Evolutionary conservation across 345 rosid genomes (phyloP).

Genomic region (Populus nigra): DNA sequence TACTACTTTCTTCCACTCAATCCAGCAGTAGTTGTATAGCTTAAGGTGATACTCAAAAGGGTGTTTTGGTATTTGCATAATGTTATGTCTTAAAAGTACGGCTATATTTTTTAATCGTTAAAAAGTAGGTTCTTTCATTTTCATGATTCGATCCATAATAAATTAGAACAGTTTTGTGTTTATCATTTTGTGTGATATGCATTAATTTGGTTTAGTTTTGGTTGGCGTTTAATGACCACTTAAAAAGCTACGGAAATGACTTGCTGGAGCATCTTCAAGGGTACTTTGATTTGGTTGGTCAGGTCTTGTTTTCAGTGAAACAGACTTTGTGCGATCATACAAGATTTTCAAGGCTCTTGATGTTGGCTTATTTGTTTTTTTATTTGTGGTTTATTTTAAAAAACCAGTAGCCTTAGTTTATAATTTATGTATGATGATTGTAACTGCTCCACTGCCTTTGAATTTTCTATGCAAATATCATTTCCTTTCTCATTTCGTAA

Average conservation of each 20-base stretch:
- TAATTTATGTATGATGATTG: constrained; percentile 42
- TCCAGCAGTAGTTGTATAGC: not conserved
- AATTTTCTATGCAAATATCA: constrained; percentile 32
- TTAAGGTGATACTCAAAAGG: constrained; percentile 19
- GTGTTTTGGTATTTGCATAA: constrained; percentile 24
- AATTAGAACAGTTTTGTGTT: not conserved
- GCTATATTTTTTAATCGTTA: constrained; percentile 22
- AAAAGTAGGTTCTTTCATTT: constrained; percentile 26
- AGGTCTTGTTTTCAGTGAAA: constrained; percentile 43
- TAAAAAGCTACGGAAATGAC: constrained; percentile 44
- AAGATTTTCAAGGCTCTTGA: constrained; percentile 57
- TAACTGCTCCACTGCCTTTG: constrained; percentile 66
- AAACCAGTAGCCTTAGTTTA: constrained; percentile 19
- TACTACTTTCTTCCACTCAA: not conserved
- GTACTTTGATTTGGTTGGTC: constrained; percentile 43
- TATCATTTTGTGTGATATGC: constrained; percentile 7
- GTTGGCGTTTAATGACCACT: constrained; percentile 58
- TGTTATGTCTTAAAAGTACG: constrained; percentile 15
- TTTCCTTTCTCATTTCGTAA: constrained; percentile 18
- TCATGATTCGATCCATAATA: constrained; percentile 16
- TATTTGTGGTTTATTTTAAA: constrained; percentile 29
- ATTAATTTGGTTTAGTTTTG: constrained; percentile 12
- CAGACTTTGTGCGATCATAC: constrained; percentile 46
- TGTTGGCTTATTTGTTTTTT: constrained; percentile 35
- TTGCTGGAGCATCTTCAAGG: constrained; percentile 41